Percentiles rank a stretch among this genome's conserved stretches.
phyloP scores from a whole-genome alignment of 139 green algal species.

The Volvox africanus region DNA sequence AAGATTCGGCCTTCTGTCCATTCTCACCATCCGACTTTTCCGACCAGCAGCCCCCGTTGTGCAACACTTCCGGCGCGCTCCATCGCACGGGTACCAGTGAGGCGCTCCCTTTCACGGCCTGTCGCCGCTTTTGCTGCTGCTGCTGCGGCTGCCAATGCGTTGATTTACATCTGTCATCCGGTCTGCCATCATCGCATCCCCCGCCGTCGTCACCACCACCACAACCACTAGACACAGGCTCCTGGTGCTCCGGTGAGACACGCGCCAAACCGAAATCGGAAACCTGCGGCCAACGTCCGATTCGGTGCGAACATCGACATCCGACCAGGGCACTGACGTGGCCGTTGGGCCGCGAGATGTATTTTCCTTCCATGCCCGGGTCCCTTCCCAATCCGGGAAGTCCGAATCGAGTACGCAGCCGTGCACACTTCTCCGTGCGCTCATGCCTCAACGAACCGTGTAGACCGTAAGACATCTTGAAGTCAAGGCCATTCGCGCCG shows the following conservation, averaged over 20 bases:
- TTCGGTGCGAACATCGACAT: too few relatives aligned
- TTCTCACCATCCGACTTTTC: constrained; percentile 51
- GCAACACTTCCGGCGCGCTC: constrained; percentile 66
- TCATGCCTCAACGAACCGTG: too few relatives aligned
- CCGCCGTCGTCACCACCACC: background rate
- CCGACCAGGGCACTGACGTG: too few relatives aligned
- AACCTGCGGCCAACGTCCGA: constrained; percentile 50
- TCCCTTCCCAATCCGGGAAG: too few relatives aligned
- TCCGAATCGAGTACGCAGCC: too few relatives aligned
- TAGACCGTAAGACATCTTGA: too few relatives aligned
- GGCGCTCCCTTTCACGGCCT: background rate
- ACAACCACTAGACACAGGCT: background rate
- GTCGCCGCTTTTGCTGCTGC: background rate
- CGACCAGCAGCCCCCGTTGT: constrained; percentile 30
- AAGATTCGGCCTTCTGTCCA: background rate
- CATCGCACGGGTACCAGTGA: constrained; percentile 65
- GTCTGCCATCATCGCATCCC: background rate
- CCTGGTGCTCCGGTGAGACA: background rate
- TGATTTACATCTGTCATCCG: background rate
- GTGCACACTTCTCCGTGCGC: too few relatives aligned
- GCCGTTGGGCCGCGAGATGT: too few relatives aligned
- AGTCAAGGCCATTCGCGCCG: too few relatives aligned
- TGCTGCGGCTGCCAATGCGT: background rate
- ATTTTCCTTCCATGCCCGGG: too few relatives aligned
- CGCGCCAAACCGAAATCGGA: constrained; percentile 66